Percentiles rank a stretch among this genome's conserved stretches.
Conservation (phyloP, 345 rosid species). For the Ricinus communis region DNA sequence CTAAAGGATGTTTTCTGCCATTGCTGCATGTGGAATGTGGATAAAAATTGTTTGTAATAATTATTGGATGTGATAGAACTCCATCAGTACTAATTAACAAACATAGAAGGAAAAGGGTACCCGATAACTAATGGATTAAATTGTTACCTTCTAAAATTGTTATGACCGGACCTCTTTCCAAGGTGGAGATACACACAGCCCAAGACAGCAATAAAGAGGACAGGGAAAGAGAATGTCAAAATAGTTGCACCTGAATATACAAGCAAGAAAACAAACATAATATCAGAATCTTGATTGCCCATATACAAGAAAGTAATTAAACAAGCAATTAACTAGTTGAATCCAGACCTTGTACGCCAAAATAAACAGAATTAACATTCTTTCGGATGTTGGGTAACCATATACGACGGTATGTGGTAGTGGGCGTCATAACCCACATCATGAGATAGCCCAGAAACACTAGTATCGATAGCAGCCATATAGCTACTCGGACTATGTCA, state of each 20-base stretch:
- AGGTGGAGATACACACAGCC: constrained; percentile 28
- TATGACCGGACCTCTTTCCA: constrained; percentile 9
- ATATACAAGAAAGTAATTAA: too few species aligned
- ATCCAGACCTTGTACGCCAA: constrained; percentile 3
- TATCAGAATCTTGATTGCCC: background rate
- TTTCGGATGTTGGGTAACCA: background rate
- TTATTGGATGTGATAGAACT: too few species aligned
- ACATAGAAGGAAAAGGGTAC: too few species aligned
- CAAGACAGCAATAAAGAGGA: constrained; percentile 26
- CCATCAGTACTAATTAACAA: too few species aligned
- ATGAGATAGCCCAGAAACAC: background rate
- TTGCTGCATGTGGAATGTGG: constrained; percentile 7
- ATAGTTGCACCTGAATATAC: constrained; percentile 13
- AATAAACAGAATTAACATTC: background rate
- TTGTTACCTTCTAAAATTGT: background rate
- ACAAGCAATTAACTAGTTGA: too few species aligned
- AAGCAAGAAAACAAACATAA: background rate
- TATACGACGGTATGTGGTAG: background rate
- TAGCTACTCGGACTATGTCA: too few species aligned
- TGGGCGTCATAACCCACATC: constrained; percentile 2
- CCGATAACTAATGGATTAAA: too few species aligned
- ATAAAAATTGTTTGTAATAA: background rate
- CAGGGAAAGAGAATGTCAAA: constrained; percentile 5
- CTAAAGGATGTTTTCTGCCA: constrained; percentile 5
- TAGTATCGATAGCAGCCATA: background rate